Percentiles rank a stretch among this genome's conserved stretches.
phyloP scores from a whole-genome alignment of 2,329 filamentous ascomycete species.

The Stemphylium beticola region DNA sequence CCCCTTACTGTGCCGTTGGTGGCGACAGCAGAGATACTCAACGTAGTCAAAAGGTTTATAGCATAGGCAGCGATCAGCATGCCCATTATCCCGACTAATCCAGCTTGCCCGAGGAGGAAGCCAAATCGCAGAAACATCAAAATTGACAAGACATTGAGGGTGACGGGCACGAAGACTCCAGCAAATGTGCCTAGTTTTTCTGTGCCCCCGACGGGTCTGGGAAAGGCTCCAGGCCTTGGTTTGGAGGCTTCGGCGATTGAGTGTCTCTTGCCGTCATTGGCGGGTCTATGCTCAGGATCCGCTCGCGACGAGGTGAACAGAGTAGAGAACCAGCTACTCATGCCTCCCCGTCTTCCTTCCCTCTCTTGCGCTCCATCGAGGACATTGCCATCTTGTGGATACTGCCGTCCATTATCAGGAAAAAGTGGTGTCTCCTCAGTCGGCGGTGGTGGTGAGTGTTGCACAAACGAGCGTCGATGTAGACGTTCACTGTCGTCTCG shows the following conservation, averaged over 20 bases:
- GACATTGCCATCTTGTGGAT: conserved; percentile 23
- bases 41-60: conserved; percentile 82
- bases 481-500: conserved; percentile 54
- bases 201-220: conserved; percentile 49
- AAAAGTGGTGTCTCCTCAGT: conserved; percentile 45
- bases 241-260: conserved; percentile 35
- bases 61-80: conserved; percentile 77
- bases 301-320: conserved; percentile 21
- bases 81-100: conserved; percentile 79
- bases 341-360: conserved; percentile 14
- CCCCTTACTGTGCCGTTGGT: conserved; percentile 89
- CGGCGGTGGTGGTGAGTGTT: conserved; percentile 31
- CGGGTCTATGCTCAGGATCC: conserved; percentile 9
- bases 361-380: conserved; percentile 1
- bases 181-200: conserved; percentile 74
- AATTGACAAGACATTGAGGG: conserved; percentile 85
- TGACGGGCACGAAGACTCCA: conserved; percentile 81
- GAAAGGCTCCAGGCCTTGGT: conserved; percentile 46
- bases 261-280: conserved; percentile 27
- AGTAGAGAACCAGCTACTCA: conserved; percentile 36
- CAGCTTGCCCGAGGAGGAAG: conserved; percentile 80
- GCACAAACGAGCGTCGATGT: conserved; percentile 47
- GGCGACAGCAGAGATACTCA: conserved; percentile 87
- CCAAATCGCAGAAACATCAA: conserved; percentile 92
- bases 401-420: conserved; percentile 13